Evolutionary conservation across 495 filamentous ascomycete species (phyloP), one percentile per base, ranked within the genome.

Genomic region (Penicillium riverlandense): DNA sequence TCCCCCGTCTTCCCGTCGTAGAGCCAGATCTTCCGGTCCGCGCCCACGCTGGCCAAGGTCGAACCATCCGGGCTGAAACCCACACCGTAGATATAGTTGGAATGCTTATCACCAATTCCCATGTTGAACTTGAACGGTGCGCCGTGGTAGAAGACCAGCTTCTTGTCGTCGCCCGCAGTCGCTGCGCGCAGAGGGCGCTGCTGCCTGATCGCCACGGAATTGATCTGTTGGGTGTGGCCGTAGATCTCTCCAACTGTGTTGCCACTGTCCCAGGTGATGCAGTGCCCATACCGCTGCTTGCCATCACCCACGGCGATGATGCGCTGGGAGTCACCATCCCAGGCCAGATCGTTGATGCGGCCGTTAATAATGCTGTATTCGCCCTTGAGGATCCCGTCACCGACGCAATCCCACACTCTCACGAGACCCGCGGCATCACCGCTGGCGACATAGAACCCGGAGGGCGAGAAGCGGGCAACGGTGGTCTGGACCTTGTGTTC

Each of bases 1-100:
- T 95, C 91, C 4, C 92, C 92, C 1, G 88, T 91, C 71, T 92
- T 95, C 34, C 94, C 92, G 54, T 95, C 90, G 58, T 96, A 98
- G 2, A 97, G 69, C 72, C 90, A 92, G 42, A 98, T 95, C 62
- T 82, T 79, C 36, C 82, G 75, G 61, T 98, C 92, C 12, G 83
- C 85, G 31, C 92, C 90, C 34, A 96, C 91, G 49, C 85, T 95
- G 35, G 91, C 88, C 40, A 98, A 69, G 12, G 71, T 75, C 29
- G 71, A 78, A 15, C 92, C 94, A 65, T 97, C 91, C 0, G 94
- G 94, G 46, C 87, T 90, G 65, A 96, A 97, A 2, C 78, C 85
- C 7, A 88, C 80, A 31, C 88, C 89, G 57, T 95, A 84, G 9
- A 96, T 82, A 57, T 92, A 96, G 37, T 85, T 85, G 49, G 82